Conservation (phyloP, 164 flowering plant species). For the Warburgia ugandensis region DNA sequence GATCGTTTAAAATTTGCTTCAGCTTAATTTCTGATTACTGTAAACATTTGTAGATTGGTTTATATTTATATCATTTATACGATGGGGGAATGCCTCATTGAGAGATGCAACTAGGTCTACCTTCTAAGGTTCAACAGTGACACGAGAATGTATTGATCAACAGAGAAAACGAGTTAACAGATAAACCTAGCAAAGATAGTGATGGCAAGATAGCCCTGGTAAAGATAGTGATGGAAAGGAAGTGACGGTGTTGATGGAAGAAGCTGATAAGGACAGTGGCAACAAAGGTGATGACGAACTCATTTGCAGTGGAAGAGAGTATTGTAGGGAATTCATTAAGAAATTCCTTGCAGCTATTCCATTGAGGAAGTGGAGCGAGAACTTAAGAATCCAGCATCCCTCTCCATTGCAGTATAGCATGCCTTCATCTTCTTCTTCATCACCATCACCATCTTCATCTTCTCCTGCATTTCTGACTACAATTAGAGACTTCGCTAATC, state of each 20-base stretch:
- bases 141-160: slow-evolving; percentile 16
- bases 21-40: no score
- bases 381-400: slow-evolving; percentile 20
- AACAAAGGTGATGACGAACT: slow-evolving; percentile 10
- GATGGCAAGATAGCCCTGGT: neutral
- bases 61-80: slow-evolving; percentile 62
- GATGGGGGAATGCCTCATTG: slow-evolving; percentile 49
- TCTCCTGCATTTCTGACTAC: slow-evolving; percentile 7
- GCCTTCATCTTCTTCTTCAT: slow-evolving; percentile 15
- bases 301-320: slow-evolving; percentile 49
- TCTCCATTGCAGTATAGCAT: slow-evolving; percentile 22
- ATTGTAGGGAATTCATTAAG: slow-evolving; percentile 56
- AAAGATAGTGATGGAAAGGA: neutral
- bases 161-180: slow-evolving; percentile 4
- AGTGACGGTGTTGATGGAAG: neutral
- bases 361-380: slow-evolving; percentile 36
- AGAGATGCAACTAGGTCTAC: slow-evolving; percentile 55
- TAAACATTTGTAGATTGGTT: no score
- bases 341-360: slow-evolving; percentile 61
- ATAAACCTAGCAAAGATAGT: no score
- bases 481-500: no score
- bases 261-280: neutral
- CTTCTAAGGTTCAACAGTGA: slow-evolving; percentile 46
- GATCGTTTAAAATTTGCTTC: no score
- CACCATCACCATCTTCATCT: slow-evolving; percentile 4